Percentiles rank a stretch among this genome's conserved stretches.
Evolutionary conservation across 2,329 filamentous ascomycete genomes (phyloP).

Genomic region (Tolypocladium cylindrosporum): DNA sequence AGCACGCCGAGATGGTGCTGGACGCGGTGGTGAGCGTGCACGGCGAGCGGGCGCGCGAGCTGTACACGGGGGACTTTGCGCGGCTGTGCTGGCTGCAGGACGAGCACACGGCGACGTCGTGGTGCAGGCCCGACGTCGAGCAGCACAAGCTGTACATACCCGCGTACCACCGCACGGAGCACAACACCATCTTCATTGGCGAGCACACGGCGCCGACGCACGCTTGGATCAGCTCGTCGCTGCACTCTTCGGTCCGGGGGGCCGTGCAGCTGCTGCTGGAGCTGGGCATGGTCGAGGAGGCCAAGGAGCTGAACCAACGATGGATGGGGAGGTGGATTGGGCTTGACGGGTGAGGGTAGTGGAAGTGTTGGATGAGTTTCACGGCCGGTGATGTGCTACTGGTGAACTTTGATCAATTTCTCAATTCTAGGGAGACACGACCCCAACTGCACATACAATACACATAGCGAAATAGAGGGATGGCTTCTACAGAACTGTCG

Average conservation of each 20-base stretch:
- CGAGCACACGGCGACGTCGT: constrained; percentile 45
- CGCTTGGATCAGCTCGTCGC: constrained; percentile 32
- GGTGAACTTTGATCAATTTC: too few relatives aligned
- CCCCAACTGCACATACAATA: too few relatives aligned
- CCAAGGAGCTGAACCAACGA: constrained; percentile 41
- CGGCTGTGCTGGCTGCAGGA: constrained; percentile 49
- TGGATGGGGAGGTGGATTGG: constrained; percentile 51
- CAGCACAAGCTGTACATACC: constrained; percentile 52
- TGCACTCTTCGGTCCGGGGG: constrained; percentile 34
- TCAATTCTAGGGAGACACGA: too few relatives aligned
- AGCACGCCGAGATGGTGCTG: constrained; percentile 2
- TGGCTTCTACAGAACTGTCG: too few relatives aligned
- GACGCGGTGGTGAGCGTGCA: constrained; percentile 5
- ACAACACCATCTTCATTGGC: constrained; percentile 22
- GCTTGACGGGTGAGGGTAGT: background rate
- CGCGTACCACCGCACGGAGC: constrained; percentile 50
- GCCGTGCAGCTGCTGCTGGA: constrained; percentile 41
- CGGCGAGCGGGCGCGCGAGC: constrained; percentile 33
- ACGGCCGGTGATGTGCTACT: background rate
- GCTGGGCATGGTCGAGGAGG: constrained; percentile 31
- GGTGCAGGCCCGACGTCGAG: constrained; percentile 37
- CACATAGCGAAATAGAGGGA: too few relatives aligned
- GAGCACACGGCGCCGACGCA: constrained; percentile 42
- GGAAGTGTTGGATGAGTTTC: background rate
- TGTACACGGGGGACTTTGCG: constrained; percentile 48